These are phyloP conservation scores for Suhomyces chickasaworum DNA, from an alignment of 1,139 yeast genomes.

Conservation along the genomic window DNA sequence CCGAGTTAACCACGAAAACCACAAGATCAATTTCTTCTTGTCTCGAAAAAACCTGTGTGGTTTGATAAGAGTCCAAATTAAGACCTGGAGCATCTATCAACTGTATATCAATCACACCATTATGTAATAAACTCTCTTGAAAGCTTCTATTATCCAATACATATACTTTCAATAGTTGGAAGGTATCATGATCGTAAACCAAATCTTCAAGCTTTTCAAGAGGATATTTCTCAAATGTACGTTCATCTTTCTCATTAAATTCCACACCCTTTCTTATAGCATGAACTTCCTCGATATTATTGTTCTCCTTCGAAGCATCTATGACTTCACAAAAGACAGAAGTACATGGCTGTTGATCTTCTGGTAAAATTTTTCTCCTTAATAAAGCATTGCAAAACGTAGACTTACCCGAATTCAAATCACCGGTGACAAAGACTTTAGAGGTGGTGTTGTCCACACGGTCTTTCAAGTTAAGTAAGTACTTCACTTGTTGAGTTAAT, in stretches of 20 bases:
- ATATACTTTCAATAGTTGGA: conserved; percentile 74
- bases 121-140: conserved; percentile 72
- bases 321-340: conserved; percentile 93
- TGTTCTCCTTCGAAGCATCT: conserved; percentile 73
- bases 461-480: conserved; percentile 71
- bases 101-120: conserved; percentile 91
- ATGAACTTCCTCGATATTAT: conserved; percentile 84
- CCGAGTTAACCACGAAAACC: conserved; percentile 94
- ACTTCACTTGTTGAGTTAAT: conserved; percentile 62
- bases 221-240: conserved; percentile 61
- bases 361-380: conserved; percentile 79
- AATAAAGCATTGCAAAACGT: conserved; percentile 91
- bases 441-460: conserved; percentile 91
- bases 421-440: conserved; percentile 95
- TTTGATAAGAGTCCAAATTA: conserved; percentile 89
- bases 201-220: conserved; percentile 63
- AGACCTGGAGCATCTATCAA: conserved; percentile 97
- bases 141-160: conserved; percentile 73
- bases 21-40: conserved; percentile 98
- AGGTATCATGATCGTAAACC: conserved; percentile 75
- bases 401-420: conserved; percentile 94
- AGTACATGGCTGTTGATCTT: conserved; percentile 98
- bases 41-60: conserved; percentile 92
- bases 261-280: conserved; percentile 70
- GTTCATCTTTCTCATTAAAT: conserved; percentile 62